Evolutionary conservation across 345 rosid genomes (phyloP).

Genomic region (Murraya koenigii): DNA sequence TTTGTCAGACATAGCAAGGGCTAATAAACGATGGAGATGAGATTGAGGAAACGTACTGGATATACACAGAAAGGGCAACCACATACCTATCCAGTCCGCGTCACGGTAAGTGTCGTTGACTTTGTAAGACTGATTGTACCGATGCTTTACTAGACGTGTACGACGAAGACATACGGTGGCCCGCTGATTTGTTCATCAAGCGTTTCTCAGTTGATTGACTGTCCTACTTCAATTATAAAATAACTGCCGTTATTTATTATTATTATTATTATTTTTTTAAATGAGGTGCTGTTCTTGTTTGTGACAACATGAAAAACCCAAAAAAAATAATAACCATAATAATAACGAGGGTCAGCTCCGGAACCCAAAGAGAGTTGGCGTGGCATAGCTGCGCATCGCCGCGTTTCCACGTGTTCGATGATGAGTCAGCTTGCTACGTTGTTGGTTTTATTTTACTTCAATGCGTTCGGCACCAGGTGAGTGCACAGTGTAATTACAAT

Average conservation of each 20-base stretch:
- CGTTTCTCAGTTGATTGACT: too few relatives aligned
- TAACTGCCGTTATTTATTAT: not conserved
- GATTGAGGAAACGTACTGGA: not conserved
- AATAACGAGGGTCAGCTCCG: not conserved
- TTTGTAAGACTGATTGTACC: not conserved
- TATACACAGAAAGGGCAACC: not conserved
- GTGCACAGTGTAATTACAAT: not conserved
- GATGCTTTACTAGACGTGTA: not conserved
- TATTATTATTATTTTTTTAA: too few relatives aligned
- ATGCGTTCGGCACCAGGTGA: not conserved
- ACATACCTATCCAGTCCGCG: conserved; percentile 32
- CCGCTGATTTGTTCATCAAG: not conserved
- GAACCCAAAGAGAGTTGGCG: not conserved
- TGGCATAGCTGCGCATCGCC: conserved; percentile 7
- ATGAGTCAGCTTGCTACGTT: not conserved
- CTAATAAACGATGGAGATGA: not conserved
- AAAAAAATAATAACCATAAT: too few relatives aligned
- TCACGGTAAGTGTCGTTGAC: not conserved
- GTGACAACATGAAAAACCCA: too few relatives aligned
- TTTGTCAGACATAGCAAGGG: not conserved
- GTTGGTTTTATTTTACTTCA: not conserved
- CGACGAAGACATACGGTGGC: not conserved
- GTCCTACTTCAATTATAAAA: too few relatives aligned
- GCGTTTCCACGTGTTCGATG: not conserved
- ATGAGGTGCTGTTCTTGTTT: too few relatives aligned